Conservation (phyloP, 108 stramenopile species). For the Aurantiochytrium sp. region DNA sequence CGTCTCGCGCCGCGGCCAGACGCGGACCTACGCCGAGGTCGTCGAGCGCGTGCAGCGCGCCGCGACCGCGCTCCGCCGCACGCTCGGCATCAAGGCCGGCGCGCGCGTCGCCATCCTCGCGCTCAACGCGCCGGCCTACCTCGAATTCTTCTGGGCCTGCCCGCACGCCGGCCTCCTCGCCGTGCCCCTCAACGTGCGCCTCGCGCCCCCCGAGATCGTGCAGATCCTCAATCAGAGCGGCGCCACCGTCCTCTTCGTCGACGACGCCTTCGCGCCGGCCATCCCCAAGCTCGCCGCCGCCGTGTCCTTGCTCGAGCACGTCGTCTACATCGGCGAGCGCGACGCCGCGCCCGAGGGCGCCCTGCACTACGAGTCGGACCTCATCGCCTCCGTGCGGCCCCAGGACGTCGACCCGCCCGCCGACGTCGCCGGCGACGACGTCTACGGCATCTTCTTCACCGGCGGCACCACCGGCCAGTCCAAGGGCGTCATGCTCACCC, state of each 20-base stretch:
- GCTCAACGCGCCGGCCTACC: not conserved
- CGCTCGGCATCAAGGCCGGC: not conserved
- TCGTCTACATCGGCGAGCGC: not conserved
- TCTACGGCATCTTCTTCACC: constrained; percentile 86
- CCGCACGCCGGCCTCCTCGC: not conserved
- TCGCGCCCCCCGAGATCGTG: not conserved
- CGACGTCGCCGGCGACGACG: constrained; percentile 58
- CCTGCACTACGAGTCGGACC: not conserved
- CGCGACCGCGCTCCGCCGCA: not conserved
- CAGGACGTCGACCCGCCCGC: constrained; percentile 27
- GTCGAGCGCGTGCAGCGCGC: not conserved
- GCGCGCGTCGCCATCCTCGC: not conserved
- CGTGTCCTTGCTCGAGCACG: not conserved
- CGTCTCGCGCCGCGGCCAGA: not conserved
- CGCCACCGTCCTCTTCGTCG: not conserved
- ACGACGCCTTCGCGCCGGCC: not conserved
- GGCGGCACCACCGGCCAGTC: constrained; percentile 87
- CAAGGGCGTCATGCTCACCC: constrained; percentile 94
- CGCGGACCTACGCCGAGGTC: not conserved
- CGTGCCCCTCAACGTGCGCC: not conserved
- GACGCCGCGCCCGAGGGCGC: not conserved
- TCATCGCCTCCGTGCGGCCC: not conserved
- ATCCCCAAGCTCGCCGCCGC: not conserved
- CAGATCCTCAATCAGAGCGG: not conserved
- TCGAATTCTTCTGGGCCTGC: not conserved